A percentile compares a stretch with the other conserved stretches of the same genome.
phyloP scores from a whole-genome alignment of 805 yeast genomes.

The Cyberlindnera euphorbiiphila region DNA sequence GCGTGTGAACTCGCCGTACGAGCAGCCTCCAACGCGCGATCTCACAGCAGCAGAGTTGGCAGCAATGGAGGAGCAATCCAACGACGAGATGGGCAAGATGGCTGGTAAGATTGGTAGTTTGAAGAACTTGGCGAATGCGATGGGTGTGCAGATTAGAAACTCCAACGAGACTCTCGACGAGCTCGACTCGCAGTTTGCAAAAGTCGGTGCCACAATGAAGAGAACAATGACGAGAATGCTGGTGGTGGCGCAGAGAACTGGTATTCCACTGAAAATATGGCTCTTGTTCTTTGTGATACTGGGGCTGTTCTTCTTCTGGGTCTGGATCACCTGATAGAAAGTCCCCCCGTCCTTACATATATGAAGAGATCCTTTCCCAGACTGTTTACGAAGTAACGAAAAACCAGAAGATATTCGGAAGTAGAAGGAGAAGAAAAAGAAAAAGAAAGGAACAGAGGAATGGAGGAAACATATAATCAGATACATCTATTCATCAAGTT shows the following conservation, averaged over 20 bases:
- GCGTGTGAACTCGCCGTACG: constrained; percentile 42
- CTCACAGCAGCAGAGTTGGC: constrained; percentile 51
- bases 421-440: no score
- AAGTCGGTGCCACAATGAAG: constrained; percentile 43
- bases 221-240: constrained; percentile 54
- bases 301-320: constrained; percentile 47
- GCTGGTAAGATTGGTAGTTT: constrained; percentile 49
- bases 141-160: constrained; percentile 63
- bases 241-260: constrained; percentile 59
- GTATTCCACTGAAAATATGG: constrained; percentile 66
- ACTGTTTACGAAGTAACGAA: no score
- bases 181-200: constrained; percentile 43
- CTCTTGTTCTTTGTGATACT: constrained; percentile 44
- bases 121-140: constrained; percentile 50
- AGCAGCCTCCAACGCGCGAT: constrained; percentile 32
- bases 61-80: constrained; percentile 63
- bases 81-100: constrained; percentile 53
- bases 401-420: no score
- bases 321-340: constrained; percentile 37
- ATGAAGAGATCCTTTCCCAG: no score
- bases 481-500: no score
- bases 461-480: no score
- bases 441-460: no score
- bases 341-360: no score
- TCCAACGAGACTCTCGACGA: constrained; percentile 43